phyloP scores from a whole-genome alignment of 2,329 filamentous ascomycete genomes.

The Aureobasidium subglaciale region DNA sequence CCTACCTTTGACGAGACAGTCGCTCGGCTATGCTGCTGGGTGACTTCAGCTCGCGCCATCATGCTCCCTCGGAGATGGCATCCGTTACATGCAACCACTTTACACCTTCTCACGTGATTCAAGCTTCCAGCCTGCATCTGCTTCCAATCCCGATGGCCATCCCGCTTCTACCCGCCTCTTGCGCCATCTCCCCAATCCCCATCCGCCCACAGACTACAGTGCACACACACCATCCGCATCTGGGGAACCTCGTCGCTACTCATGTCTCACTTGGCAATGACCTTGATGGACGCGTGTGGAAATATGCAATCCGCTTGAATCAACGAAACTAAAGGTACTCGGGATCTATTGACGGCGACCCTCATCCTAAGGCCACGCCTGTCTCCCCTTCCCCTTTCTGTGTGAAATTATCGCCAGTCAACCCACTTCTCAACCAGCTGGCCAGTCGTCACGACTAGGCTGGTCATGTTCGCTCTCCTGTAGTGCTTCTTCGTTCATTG shows the following conservation, averaged over 20 bases:
- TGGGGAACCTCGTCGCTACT: neutral
- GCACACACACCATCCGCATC: neutral
- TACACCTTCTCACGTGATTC: neutral
- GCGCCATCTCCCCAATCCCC: neutral
- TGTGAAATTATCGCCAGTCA: conserved; percentile 6
- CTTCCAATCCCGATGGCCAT: too few species aligned
- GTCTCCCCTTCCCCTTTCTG: neutral
- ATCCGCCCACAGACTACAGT: neutral
- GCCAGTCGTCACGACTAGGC: neutral
- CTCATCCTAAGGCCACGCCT: neutral
- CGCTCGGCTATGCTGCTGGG: too few species aligned
- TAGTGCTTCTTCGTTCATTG: neutral
- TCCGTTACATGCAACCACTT: conserved; percentile 4
- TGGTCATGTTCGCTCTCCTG: neutral
- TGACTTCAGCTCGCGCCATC: neutral
- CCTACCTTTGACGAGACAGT: too few species aligned
- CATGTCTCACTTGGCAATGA: conserved; percentile 8
- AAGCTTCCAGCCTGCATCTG: neutral
- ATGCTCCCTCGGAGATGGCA: neutral
- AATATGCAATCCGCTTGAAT: conserved; percentile 7
- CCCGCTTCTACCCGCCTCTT: neutral
- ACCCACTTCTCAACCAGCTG: neutral
- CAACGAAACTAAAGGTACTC: neutral
- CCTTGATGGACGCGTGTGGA: conserved; percentile 2
- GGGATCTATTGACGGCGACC: neutral